Base-by-base conservation (phyloP, 139 green algal genomes). In the Coelastrella sp. region DNA sequence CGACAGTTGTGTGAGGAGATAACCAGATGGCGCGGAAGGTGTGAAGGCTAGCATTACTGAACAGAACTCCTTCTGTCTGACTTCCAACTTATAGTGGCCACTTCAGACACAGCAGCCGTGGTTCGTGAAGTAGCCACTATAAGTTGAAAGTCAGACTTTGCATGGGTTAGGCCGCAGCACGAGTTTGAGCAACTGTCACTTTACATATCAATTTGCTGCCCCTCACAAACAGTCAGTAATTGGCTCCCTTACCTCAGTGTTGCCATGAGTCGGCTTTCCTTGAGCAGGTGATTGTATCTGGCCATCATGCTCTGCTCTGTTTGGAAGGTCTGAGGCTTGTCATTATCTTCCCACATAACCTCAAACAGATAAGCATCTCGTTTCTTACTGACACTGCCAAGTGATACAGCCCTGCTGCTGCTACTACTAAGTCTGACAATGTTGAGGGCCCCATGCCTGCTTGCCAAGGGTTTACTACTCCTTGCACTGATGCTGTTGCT, bases 221-320 rank as follows among this genome's bases (percentile, higher is more conserved):
- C 23, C 57, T 21, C 32, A 30, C 64, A 40, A 73, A 41, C 25
- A 34, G 38, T 2, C 51, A 2, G 5, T n/a, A 23, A 9, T 0
- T 1, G 17, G 6, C 21, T 37, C 8, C 67, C 34, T 76, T 15
- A 40, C 67, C 34, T 30, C 67, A 30, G 27, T 40, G 62, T 40
- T 40, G 19, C 34, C 17, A 81, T 67, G 15, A 81, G 48, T 17
- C 48, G 34, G 50, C 73, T 81, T 19, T 81, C 73, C 32, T 45
- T 66, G 32, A 81, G 48, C 73, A 81, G 50, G 32, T 66, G 50
- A 19, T 66, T 81, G 50, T 81, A 81, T 53, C 73, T 53, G 4
- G 50, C 73, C 15, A 81, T 8, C 73, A 81, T 81, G 6, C 32
- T 57, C 73, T 81, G 73, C 50, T 81, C 73, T 21, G 73, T 81